phyloP scores from a whole-genome alignment of 305 asterid genomes.

The Ilex paraguariensis region DNA sequence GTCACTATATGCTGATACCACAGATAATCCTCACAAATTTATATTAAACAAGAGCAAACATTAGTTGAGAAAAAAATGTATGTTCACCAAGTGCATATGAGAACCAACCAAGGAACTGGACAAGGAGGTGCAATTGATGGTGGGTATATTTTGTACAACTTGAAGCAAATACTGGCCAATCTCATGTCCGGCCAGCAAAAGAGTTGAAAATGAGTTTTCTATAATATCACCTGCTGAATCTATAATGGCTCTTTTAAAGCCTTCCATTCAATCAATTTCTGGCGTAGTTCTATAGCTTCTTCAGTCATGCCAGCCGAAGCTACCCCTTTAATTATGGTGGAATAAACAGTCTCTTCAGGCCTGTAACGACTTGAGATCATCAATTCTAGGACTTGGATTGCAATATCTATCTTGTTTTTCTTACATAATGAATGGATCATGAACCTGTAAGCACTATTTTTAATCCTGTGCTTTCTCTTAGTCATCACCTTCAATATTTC shows the following conservation, averaged over 20 bases:
- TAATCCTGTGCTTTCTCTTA: constrained; percentile 29
- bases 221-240: constrained; percentile 1
- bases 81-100: too few species aligned
- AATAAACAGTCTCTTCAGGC: constrained; percentile 28
- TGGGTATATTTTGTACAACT: too few species aligned
- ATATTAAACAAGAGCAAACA: too few species aligned
- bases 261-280: constrained; percentile 46
- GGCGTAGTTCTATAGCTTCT: constrained; percentile 50
- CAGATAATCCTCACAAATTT: too few species aligned
- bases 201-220: not conserved
- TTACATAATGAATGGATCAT: constrained; percentile 59
- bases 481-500: constrained; percentile 54
- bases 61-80: too few species aligned
- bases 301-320: constrained; percentile 63
- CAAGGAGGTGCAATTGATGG: too few species aligned
- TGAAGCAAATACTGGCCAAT: too few species aligned
- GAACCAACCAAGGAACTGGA: too few species aligned
- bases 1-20: too few species aligned
- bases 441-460: constrained; percentile 73
- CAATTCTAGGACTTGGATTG: constrained; percentile 55
- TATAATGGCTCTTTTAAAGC: constrained; percentile 23
- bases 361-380: constrained; percentile 39
- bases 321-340: constrained; percentile 46
- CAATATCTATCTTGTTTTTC: constrained; percentile 51
- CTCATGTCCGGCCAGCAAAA: too few species aligned